Evolutionary conservation across 2,329 filamentous ascomycete species (phyloP), one percentile per base, ranked within the genome.

Genomic region (Ceratocystis cubensis): DNA sequence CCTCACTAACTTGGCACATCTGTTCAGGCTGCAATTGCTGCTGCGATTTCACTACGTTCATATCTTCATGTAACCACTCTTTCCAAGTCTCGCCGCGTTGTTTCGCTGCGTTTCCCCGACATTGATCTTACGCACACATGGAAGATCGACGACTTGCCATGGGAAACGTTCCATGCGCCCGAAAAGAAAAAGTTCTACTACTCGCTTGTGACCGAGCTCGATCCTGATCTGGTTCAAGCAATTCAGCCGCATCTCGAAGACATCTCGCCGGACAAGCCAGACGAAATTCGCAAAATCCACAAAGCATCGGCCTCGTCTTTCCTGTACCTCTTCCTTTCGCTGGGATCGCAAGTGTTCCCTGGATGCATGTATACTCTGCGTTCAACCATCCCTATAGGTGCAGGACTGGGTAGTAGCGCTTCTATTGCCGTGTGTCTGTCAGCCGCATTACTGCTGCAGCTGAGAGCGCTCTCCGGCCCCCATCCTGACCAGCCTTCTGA

Each of bases 111-210:
- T 72, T 97, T 99, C 75, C 87, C 91, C 69, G 94, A 99, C 74
- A 91, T 97, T 71, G 86, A 88, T 70, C 82, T 99, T 70, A 81
- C 88, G 66, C 91, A 99, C 76, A 91, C 88, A 0, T 99, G 94
- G 94, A 86, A 94, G 74, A 96, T 99, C 70, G 89, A 96, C 75
- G 84, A 89, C 7, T 80, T 99, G 50, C 94, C 94, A 0, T 99
- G 94, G 94, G 78, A 82, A 6, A 77, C 82, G 17, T 99, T 99
- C 76, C 84, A 87, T 25, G 82, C 87, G 22, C 85, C 91, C 0
- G 82, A 82, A 37, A 96, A 95, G 80, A 96, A 96, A 79, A 96
- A 94, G 79, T 89, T 87, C 72, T 97, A 97, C 78, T 96, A 96
- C 77, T 90, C 94, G 71, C 81, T 92, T 61, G 88, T 94, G 65